Evolutionary conservation across 2,329 filamentous ascomycete species (phyloP), one percentile per base, ranked within the genome.

Genomic region (Ramularia endophylla): DNA sequence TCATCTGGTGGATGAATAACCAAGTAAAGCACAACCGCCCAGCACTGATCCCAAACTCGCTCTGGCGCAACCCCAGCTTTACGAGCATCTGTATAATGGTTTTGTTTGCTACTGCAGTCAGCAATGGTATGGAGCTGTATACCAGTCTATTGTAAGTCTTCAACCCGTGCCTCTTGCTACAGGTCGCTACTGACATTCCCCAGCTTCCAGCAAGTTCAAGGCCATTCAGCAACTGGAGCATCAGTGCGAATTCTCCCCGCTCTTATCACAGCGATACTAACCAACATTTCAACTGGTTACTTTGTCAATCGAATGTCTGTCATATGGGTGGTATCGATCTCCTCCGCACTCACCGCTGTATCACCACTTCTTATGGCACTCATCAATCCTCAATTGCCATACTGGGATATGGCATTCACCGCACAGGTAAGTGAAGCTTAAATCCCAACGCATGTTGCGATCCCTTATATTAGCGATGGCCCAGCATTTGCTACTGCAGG

Each of bases 21-120:
- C 74, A 72, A 36, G 70, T 72, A 32, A 63, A 60, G 11, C 54
- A 57, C 0, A 63, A 65, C 8, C 65, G 64, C 2, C 71, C 76
- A 9, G 76, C 77, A 0, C 57, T 83, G 5, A 80, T 83, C 12
- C 79, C 80, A 0, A 82, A 82, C 54, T 71, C 70, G 0, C 60
- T 83, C 0, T 83, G 79, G 80, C 68, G 62, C 9, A 80, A 77
- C 30, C 54, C 59, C 0, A 58, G 71, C 5, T 83, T 83, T 50
- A 71, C 74, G 0, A 69, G 62, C 19, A 71, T 78, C 13, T 82
- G 79, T 50, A 51, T 72, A 2, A 51, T 51, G 29, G 60, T 69
- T 4, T 60, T 67, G 42, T 44, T 66, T 7, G 60, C 56, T 5
- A 64, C 60, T 56, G 64, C 62, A 4, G 68, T 65, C 0, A 62